Evolutionary conservation across 805 yeast genomes (phyloP), one percentile per base, ranked within the genome.

Genomic region (Hemisphaericaspora nanyangensis): DNA sequence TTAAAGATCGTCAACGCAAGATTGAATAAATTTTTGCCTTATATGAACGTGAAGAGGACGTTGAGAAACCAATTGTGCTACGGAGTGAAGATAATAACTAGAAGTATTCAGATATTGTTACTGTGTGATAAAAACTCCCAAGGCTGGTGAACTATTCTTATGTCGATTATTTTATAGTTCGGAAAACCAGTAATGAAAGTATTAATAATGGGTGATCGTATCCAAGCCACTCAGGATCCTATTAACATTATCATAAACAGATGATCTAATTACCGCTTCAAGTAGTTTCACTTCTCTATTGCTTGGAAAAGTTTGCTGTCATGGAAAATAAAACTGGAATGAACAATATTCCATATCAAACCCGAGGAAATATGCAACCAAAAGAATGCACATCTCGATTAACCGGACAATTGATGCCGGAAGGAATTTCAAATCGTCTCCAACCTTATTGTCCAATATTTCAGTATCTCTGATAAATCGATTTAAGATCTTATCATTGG

Each of bases 391-490:
- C n/a, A 80, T 75, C 42, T 90, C 89, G 29, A 71, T 42, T 33
- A 81, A 74, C 44, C 65, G 69, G 7, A 79, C 63, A 20, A 70
- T 38, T 4, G 80, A 76, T 46, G 65, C 72, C 34, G 79, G 45
- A 34, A 81, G 65, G 58, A 78, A 55, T 47, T 88, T 71, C 27
- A 81, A 44, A 49, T 80, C 82, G 52, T 82, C 86, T 36, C 76
- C 70, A 38, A 85, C 61, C 56, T 82, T 88, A 54, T 83, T 85
- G 52, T 86, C 95, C 54, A 85, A 60, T 2, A 78, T 76, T 52
- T 86, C 93, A 0, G 89, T 82, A 57, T 86, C 95, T 51, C 85
- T 85, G 3, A 95, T 85, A 59, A 86, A 86, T 47, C 95, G 67
- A 61, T 85, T 86, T 51, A 87, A 61, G 40, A 86, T 44, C 95